Evolutionary conservation across 768 basidiomycete species (phyloP).

Genomic region (Leccinum sublutescens): DNA sequence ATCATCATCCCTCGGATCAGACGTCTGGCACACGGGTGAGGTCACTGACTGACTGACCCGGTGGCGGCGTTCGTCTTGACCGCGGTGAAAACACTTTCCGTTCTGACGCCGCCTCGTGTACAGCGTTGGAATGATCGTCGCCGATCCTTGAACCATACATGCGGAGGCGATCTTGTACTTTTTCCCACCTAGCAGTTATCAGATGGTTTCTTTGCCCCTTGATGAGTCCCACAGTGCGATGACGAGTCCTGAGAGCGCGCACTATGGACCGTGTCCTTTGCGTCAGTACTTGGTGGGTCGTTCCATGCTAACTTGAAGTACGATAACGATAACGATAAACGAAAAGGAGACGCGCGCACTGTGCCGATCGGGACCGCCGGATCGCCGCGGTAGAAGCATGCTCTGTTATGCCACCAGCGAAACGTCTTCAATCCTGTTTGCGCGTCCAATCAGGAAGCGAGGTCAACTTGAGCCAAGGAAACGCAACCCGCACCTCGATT

Average conservation of each 20-base stretch:
- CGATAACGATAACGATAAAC: neutral
- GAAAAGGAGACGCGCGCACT: slow-evolving; percentile 31
- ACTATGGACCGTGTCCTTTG: slow-evolving; percentile 29
- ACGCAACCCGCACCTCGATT: slow-evolving; percentile 19
- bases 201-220: slow-evolving; percentile 67
- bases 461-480: slow-evolving; percentile 35
- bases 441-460: slow-evolving; percentile 57
- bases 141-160: slow-evolving; percentile 58
- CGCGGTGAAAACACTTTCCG: slow-evolving; percentile 61
- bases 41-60: slow-evolving; percentile 20
- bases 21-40: neutral
- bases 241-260: slow-evolving; percentile 58
- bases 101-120: slow-evolving; percentile 48
- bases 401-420: slow-evolving; percentile 65
- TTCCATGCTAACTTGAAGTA: neutral
- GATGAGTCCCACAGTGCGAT: slow-evolving; percentile 72
- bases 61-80: slow-evolving; percentile 72
- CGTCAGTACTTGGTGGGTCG: neutral
- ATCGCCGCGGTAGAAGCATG: slow-evolving; percentile 72
- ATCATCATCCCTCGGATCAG: slow-evolving; percentile 14
- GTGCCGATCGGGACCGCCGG: slow-evolving; percentile 58
- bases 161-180: slow-evolving; percentile 56
- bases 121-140: slow-evolving; percentile 46
- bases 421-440: slow-evolving; percentile 68
- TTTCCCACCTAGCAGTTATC: slow-evolving; percentile 67